A percentile compares a stretch with the other conserved stretches of the same genome.
Conservation (phyloP, 345 rosid genomes). For the Balakata baccata region DNA sequence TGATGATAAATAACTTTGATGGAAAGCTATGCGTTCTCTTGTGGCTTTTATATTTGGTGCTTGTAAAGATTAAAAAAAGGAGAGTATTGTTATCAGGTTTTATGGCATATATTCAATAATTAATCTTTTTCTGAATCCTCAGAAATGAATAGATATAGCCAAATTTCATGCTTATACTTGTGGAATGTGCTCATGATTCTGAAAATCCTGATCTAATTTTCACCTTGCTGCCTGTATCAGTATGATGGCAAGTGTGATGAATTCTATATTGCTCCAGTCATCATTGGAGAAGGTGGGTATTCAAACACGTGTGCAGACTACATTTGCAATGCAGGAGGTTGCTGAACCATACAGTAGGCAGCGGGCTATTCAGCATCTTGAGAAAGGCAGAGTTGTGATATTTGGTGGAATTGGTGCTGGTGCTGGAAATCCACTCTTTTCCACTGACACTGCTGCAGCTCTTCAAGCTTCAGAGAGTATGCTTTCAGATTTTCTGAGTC, state of each 20-base stretch:
- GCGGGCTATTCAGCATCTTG: conserved; percentile 77
- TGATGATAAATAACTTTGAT: neutral
- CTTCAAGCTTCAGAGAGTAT: conserved; percentile 87
- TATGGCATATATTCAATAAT: neutral
- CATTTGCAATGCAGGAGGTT: conserved; percentile 63
- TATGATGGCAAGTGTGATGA: conserved; percentile 92
- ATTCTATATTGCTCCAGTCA: conserved; percentile 75
- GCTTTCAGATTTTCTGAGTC: neutral
- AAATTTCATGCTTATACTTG: neutral
- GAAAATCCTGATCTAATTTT: neutral
- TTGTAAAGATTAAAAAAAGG: neutral
- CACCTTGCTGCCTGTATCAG: neutral
- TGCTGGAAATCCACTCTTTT: conserved; percentile 79
- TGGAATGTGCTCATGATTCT: neutral
- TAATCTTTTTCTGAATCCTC: neutral
- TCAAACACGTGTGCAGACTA: conserved; percentile 72
- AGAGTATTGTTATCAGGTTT: neutral
- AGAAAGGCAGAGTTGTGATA: conserved; percentile 88
- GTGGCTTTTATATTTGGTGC: neutral
- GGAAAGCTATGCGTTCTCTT: neutral
- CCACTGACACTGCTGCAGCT: conserved; percentile 87
- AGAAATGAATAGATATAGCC: neutral
- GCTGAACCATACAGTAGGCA: conserved; percentile 81
- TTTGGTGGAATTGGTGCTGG: conserved; percentile 92
- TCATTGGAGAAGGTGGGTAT: conserved; percentile 75